Percentiles rank a stretch among this genome's conserved stretches.
Evolutionary conservation across 345 rosid genomes (phyloP).

Genomic region (Lagerstroemia speciosa): DNA sequence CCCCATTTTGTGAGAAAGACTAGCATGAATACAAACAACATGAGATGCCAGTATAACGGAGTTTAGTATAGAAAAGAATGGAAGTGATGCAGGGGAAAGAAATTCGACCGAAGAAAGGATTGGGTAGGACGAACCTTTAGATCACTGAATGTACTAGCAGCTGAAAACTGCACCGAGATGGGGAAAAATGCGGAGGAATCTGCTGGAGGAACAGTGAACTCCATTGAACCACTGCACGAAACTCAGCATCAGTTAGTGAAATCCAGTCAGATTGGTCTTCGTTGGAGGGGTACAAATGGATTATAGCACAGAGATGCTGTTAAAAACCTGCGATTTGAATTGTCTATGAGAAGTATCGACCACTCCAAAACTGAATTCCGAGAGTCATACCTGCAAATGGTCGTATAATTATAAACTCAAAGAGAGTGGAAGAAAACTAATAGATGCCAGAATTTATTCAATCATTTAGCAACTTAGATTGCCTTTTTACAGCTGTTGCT

Average conservation of each 20-base stretch:
- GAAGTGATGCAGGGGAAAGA: neutral
- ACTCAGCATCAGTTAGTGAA: slow-evolving; percentile 2
- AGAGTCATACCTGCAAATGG: slow-evolving; percentile 62
- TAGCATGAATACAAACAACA: neutral
- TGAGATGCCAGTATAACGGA: neutral
- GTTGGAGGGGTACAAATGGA: neutral
- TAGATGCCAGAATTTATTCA: neutral
- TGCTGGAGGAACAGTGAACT: slow-evolving; percentile 93
- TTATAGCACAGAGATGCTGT: neutral
- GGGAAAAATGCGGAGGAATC: slow-evolving; percentile 92
- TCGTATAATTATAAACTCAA: neutral
- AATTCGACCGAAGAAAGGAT: neutral
- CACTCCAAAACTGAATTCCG: slow-evolving; percentile 87
- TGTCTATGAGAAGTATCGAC: slow-evolving; percentile 85
- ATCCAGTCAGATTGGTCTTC: neutral
- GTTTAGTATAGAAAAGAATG: neutral
- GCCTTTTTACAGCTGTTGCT: neutral
- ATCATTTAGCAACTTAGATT: neutral
- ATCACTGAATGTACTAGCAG: slow-evolving; percentile 75
- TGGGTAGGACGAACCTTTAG: slow-evolving; percentile 35
- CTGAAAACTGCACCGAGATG: slow-evolving; percentile 81
- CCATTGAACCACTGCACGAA: slow-evolving; percentile 86
- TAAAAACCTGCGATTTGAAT: slow-evolving; percentile 92
- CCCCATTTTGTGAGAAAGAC: neutral
- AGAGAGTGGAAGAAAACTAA: neutral